A percentile compares a stretch with the other conserved stretches of the same genome.
These are phyloP conservation scores for Cylindrotheca closterium DNA, from an alignment of 108 stramenopile genomes.

Conservation along the genomic window DNA sequence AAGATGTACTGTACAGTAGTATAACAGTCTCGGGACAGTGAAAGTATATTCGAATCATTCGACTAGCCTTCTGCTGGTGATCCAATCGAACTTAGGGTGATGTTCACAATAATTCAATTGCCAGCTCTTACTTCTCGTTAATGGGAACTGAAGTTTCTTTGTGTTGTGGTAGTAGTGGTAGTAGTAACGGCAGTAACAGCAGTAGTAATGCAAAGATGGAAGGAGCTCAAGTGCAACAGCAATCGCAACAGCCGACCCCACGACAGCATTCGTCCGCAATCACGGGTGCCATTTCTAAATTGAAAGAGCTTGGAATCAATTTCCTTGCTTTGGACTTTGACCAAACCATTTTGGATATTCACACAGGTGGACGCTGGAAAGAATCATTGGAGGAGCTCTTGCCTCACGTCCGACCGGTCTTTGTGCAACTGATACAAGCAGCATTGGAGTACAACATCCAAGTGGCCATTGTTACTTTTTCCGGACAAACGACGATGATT, in stretches of 20 bases:
- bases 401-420: constrained; percentile 85
- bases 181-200: too few relatives aligned
- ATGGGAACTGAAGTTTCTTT: too few relatives aligned
- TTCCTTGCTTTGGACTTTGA: constrained; percentile 95
- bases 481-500: constrained; percentile 74
- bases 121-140: too few relatives aligned
- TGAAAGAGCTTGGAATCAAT: constrained; percentile 60
- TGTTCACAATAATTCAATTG: too few relatives aligned
- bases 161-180: too few relatives aligned
- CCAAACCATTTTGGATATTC: constrained; percentile 86
- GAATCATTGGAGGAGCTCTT: constrained; percentile 70
- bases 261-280: constrained; percentile 10
- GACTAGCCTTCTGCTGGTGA: too few relatives aligned
- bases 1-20: too few relatives aligned
- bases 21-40: too few relatives aligned
- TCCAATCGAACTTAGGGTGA: too few relatives aligned
- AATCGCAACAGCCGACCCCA: not conserved
- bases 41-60: too few relatives aligned
- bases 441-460: constrained; percentile 60
- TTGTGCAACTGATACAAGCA: constrained; percentile 62
- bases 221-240: too few relatives aligned
- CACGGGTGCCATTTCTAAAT: constrained; percentile 9
- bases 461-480: constrained; percentile 92
- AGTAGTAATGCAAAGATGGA: too few relatives aligned
- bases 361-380: constrained; percentile 91